Evolutionary conservation across 179 eudicot genomes (phyloP).

Genomic region (Vitellaria paradoxa): DNA sequence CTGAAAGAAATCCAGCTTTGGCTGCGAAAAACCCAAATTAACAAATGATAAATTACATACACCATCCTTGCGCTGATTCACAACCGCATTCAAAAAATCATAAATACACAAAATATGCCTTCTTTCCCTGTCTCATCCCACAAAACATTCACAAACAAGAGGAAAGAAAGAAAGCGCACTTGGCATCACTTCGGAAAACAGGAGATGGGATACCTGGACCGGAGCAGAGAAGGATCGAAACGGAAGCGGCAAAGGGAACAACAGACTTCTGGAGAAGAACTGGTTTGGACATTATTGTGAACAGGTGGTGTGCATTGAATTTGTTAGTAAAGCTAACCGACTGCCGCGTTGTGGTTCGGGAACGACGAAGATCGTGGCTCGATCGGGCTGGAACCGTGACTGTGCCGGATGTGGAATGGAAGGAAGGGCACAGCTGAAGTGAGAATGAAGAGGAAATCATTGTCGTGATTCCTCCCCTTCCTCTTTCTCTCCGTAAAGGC

Average conservation of each 20-base stretch:
- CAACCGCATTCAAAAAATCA: neutral
- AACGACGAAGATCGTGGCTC: neutral
- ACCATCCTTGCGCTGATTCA: neutral
- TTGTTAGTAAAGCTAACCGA: neutral
- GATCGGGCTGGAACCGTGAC: neutral
- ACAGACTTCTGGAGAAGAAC: conserved; percentile 10
- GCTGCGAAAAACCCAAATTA: conserved; percentile 42
- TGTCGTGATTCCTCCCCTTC: neutral
- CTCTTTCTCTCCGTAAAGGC: conserved; percentile 3
- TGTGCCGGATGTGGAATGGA: neutral
- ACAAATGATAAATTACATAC: neutral
- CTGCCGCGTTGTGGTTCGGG: neutral
- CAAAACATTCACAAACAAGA: neutral
- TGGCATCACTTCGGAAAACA: no score
- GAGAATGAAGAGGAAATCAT: conserved; percentile 6
- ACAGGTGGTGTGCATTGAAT: neutral
- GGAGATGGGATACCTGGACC: conserved; percentile 10
- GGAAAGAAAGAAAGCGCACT: neutral
- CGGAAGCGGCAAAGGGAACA: conserved; percentile 15
- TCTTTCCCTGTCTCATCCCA: neutral
- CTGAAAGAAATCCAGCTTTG: conserved; percentile 86
- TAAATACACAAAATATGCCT: no score
- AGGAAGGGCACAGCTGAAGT: neutral
- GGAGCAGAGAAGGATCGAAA: conserved; percentile 15
- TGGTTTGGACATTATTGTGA: neutral